Conservation (phyloP, 345 rosid genomes). For the Boechera retrofracta region DNA sequence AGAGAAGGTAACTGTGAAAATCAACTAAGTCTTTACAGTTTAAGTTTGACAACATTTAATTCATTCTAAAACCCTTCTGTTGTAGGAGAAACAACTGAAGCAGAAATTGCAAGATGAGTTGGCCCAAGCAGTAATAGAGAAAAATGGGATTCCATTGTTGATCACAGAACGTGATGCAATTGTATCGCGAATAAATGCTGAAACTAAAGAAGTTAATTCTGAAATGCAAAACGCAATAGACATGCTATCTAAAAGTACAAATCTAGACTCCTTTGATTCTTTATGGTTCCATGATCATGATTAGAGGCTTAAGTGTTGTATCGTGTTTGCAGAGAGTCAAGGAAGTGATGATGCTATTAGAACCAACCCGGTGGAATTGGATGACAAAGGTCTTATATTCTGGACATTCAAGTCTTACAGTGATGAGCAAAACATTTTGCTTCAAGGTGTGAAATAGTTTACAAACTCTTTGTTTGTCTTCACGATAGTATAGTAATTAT, state of each 20-base stretch:
- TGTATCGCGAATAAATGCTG: constrained; percentile 55
- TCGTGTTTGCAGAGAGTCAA: constrained; percentile 47
- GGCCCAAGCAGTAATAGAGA: constrained; percentile 58
- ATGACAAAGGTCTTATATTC: constrained; percentile 55
- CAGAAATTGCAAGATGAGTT: constrained; percentile 61
- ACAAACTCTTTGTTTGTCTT: not conserved
- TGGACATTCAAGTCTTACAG: constrained; percentile 66
- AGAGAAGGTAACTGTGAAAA: constrained; percentile 56
- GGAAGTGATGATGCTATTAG: constrained; percentile 74
- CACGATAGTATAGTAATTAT: constrained; percentile 1
- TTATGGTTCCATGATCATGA: not conserved
- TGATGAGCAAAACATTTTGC: constrained; percentile 54
- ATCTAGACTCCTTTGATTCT: constrained; percentile 15
- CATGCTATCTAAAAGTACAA: constrained; percentile 54
- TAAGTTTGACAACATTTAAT: not conserved
- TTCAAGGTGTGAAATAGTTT: constrained; percentile 62
- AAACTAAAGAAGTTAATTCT: constrained; percentile 55
- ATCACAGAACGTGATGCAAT: constrained; percentile 56
- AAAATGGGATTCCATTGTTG: constrained; percentile 55
- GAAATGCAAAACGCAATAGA: constrained; percentile 55
- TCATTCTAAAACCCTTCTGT: constrained; percentile 4
- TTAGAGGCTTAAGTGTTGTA: constrained; percentile 1
- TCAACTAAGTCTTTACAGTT: not conserved
- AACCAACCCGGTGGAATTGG: constrained; percentile 59
- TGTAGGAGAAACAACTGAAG: constrained; percentile 65